A percentile compares a stretch with the other conserved stretches of the same genome.
These are phyloP conservation scores for Candida suzukii DNA, from an alignment of 805 yeast genomes.

Conservation along the genomic window DNA sequence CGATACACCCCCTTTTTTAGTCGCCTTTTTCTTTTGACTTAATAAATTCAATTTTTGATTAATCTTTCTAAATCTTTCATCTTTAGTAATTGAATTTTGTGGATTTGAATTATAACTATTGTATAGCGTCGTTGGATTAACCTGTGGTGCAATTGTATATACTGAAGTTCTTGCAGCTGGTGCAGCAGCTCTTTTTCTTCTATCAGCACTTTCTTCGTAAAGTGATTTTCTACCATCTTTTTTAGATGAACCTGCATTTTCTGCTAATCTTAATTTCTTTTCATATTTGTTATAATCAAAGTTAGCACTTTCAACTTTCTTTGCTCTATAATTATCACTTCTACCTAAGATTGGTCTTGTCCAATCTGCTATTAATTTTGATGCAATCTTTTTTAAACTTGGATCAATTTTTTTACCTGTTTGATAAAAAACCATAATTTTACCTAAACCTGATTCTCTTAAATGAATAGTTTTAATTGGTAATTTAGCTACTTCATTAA, in stretches of 20 bases:
- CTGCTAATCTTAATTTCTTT: constrained; percentile 28
- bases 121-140: constrained; percentile 43
- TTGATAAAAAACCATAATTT: constrained; percentile 89
- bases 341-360: constrained; percentile 96
- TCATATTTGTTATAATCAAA: constrained; percentile 56
- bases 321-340: constrained; percentile 89
- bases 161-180: constrained; percentile 89
- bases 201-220: constrained; percentile 84
- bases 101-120: constrained; percentile 30
- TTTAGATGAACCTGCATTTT: constrained; percentile 14
- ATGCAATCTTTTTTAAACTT: constrained; percentile 79
- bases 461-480: constrained; percentile 95
- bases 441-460: constrained; percentile 91
- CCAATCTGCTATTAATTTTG: constrained; percentile 92
- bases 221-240: constrained; percentile 42
- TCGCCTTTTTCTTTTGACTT: constrained; percentile 39
- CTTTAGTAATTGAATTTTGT: constrained; percentile 43
- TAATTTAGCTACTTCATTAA: constrained; percentile 62
- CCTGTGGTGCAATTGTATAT: constrained; percentile 84
- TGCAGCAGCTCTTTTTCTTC: constrained; percentile 92
- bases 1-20: constrained; percentile 68
- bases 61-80: constrained; percentile 77
- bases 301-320: constrained; percentile 59
- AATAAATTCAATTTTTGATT: constrained; percentile 48
- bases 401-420: constrained; percentile 86